phyloP scores from a whole-genome alignment of 208 protist genomes.

The Leishmania mexicana region DNA sequence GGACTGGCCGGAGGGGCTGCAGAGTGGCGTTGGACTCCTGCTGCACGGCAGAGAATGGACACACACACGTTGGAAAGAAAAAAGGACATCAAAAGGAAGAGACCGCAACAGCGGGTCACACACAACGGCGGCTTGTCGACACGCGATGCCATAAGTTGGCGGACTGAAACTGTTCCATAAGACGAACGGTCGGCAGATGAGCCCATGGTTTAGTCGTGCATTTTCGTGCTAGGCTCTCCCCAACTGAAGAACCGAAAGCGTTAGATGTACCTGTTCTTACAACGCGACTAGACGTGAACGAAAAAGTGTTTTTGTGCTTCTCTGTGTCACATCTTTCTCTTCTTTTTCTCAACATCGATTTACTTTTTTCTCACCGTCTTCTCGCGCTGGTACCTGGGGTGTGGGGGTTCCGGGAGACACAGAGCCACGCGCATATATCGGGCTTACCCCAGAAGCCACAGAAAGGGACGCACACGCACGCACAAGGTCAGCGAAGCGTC shows the following conservation, averaged over 20 bases:
- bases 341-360: background rate
- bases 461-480: background rate
- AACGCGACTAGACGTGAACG: background rate
- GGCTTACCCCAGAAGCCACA: background rate
- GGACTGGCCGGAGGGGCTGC: background rate
- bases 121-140: background rate
- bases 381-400: background rate
- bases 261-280: background rate
- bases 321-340: background rate
- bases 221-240: background rate
- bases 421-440: background rate
- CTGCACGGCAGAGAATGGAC: background rate
- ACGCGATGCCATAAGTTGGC: background rate
- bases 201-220: background rate
- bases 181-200: background rate
- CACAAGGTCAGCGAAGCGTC: background rate
- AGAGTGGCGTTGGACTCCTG: background rate
- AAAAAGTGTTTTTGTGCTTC: background rate
- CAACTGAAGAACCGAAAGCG: background rate
- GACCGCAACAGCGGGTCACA: background rate
- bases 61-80: background rate
- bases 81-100: background rate
- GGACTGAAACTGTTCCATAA: background rate
- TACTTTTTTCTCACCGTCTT: background rate
- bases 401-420: background rate